A percentile compares a stretch with the other conserved stretches of the same genome.
Conservation (phyloP, 2,329 filamentous ascomycete genomes). For the Aspergillus sp. region DNA sequence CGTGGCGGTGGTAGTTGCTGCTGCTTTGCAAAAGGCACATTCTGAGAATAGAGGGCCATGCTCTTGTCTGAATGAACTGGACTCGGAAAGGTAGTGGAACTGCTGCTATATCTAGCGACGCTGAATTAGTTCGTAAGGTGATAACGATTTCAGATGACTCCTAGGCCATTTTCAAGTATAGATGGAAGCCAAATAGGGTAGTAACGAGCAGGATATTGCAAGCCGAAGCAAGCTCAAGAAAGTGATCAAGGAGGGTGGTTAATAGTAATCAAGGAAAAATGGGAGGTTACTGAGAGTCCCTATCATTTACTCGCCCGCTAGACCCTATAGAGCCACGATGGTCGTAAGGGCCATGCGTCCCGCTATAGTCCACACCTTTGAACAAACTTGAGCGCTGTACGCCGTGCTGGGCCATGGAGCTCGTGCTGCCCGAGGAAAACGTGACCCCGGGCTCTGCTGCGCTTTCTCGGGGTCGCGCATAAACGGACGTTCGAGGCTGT, state of each 20-base stretch:
- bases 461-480: conserved; percentile 18
- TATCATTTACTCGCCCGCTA: conserved; percentile 25
- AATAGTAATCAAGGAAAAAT: conserved; percentile 7
- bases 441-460: conserved; percentile 23
- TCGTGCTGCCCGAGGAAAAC: conserved; percentile 19
- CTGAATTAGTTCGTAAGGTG: conserved; percentile 16
- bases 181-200: neutral
- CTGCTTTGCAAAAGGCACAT: conserved; percentile 11
- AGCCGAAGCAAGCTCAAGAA: neutral
- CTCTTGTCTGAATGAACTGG: conserved; percentile 31
- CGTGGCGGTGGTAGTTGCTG: neutral
- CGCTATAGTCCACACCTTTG: conserved; percentile 15
- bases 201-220: neutral
- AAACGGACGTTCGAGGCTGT: conserved; percentile 16
- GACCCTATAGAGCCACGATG: conserved; percentile 25
- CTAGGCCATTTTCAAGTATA: neutral
- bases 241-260: neutral
- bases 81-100: conserved; percentile 27
- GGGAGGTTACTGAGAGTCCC: conserved; percentile 34
- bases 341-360: conserved; percentile 20
- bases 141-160: neutral
- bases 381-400: conserved; percentile 19
- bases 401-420: conserved; percentile 17
- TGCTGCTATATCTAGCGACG: conserved; percentile 26
- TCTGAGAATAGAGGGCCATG: conserved; percentile 15